phyloP scores from a whole-genome alignment of 2,329 filamentous ascomycete genomes.

The Xylariales sp. region DNA sequence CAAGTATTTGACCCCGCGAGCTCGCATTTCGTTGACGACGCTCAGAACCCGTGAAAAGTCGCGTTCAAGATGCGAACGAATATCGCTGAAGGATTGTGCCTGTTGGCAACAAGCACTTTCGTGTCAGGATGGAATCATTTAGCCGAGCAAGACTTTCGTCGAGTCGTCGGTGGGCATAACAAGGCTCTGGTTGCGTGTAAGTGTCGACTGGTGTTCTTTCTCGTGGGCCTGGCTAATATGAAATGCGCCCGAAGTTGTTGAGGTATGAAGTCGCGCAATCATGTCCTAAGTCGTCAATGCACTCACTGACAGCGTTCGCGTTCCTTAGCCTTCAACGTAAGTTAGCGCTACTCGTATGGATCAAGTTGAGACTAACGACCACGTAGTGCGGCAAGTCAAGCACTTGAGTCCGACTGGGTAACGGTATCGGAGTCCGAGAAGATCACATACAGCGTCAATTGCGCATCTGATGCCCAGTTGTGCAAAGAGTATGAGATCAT shows the following conservation, averaged over 20 bases:
- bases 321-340: constrained; percentile 22
- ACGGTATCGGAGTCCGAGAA: constrained; percentile 18
- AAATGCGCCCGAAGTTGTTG: constrained; percentile 13
- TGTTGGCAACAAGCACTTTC: neutral
- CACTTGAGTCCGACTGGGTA: constrained; percentile 32
- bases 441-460: constrained; percentile 35
- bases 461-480: constrained; percentile 27
- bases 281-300: neutral
- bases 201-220: constrained; percentile 5
- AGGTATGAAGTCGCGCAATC: constrained; percentile 13
- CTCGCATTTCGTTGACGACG: neutral
- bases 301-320: no score
- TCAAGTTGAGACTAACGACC: neutral
- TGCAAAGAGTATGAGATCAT: constrained; percentile 36
- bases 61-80: neutral
- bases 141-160: constrained; percentile 20
- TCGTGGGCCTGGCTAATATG: neutral
- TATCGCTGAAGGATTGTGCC: neutral
- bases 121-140: constrained; percentile 20
- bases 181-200: constrained; percentile 26
- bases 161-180: constrained; percentile 21
- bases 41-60: no score
- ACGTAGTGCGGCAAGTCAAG: constrained; percentile 25
- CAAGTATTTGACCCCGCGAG: constrained; percentile 17
- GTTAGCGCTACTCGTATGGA: constrained; percentile 3